These are phyloP conservation scores for Eleusine indica DNA, from an alignment of 176 grass and related monocot species.

Conservation along the genomic window DNA sequence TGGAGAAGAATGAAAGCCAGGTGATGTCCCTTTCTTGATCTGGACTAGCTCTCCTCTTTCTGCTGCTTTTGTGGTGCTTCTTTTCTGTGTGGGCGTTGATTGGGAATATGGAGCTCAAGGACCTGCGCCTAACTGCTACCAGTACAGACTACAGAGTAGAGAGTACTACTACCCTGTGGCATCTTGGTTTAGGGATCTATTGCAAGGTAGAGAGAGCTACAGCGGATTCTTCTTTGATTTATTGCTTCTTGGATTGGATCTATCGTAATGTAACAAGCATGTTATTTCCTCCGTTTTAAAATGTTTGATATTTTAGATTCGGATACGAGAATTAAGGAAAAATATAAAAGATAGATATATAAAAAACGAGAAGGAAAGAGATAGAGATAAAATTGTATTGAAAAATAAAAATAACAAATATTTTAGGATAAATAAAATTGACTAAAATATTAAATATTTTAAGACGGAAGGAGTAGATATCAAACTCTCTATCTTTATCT, in stretches of 20 bases:
- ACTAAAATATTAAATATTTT: too few relatives aligned
- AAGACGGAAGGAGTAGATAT: too few relatives aligned
- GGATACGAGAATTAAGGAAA: too few relatives aligned
- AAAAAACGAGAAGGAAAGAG: too few relatives aligned
- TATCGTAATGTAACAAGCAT: background rate
- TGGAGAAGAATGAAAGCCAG: conserved; percentile 9
- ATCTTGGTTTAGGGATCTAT: conserved; percentile 20
- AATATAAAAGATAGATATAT: too few relatives aligned
- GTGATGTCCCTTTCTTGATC: conserved; percentile 20
- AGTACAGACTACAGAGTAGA: background rate
- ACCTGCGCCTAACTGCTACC: background rate
- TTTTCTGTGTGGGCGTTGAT: conserved; percentile 29
- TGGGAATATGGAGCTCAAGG: conserved; percentile 25
- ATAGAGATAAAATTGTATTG: too few relatives aligned
- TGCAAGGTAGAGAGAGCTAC: too few relatives aligned
- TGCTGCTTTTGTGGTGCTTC: conserved; percentile 20
- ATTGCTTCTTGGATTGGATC: background rate
- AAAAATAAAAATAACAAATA: too few relatives aligned
- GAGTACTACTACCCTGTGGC: background rate
- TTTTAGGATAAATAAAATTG: too few relatives aligned
- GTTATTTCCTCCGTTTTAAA: background rate
- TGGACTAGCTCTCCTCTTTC: background rate
- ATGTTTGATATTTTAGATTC: background rate
- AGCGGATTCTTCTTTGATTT: background rate
- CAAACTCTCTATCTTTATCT: background rate